A percentile compares a stretch with the other conserved stretches of the same genome.
These are phyloP conservation scores for Amanita muscaria DNA, from an alignment of 768 basidiomycete species.

Conservation along the genomic window DNA sequence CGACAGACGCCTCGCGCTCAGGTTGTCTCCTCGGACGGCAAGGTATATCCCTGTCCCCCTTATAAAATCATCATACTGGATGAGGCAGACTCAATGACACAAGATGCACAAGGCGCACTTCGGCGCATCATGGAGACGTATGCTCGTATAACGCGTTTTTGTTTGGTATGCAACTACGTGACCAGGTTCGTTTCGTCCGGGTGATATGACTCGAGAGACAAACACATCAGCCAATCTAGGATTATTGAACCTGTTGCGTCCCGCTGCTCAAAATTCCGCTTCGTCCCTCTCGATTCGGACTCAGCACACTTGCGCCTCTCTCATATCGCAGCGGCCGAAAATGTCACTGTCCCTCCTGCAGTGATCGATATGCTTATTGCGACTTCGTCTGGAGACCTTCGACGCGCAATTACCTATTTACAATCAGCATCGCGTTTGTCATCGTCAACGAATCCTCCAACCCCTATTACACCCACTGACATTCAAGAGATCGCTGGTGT, in stretches of 20 bases:
- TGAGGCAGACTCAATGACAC: conserved; percentile 99
- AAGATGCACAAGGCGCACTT: conserved; percentile 95
- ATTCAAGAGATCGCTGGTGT: conserved; percentile 98
- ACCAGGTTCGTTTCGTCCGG: conserved; percentile 56
- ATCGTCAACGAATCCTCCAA: conserved; percentile 60
- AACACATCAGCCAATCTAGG: conserved; percentile 30
- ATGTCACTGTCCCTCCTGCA: conserved; percentile 43
- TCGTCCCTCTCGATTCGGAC: conserved; percentile 78
- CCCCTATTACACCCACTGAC: conserved; percentile 63
- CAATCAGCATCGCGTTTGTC: conserved; percentile 92
- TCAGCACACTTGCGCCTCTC: conserved; percentile 70
- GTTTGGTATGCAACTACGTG: conserved; percentile 98
- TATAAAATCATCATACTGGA: conserved; percentile 99
- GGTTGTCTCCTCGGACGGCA: conserved; percentile 60
- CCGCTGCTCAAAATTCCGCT: conserved; percentile 98
- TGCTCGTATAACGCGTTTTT: conserved; percentile 93
- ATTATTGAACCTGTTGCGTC: conserved; percentile 98
- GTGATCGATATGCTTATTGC: conserved; percentile 69
- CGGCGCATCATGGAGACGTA: conserved; percentile 99
- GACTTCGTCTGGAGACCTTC: conserved; percentile 85
- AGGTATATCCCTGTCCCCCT: conserved; percentile 90
- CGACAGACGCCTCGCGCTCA: conserved; percentile 85
- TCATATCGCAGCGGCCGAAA: conserved; percentile 74
- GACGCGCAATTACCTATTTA: conserved; percentile 94
- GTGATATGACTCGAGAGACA: not conserved